Evolutionary conservation across 2,329 filamentous ascomycete genomes (phyloP), one percentile per base, ranked within the genome.

Genomic region (Aspergillus sp.): DNA sequence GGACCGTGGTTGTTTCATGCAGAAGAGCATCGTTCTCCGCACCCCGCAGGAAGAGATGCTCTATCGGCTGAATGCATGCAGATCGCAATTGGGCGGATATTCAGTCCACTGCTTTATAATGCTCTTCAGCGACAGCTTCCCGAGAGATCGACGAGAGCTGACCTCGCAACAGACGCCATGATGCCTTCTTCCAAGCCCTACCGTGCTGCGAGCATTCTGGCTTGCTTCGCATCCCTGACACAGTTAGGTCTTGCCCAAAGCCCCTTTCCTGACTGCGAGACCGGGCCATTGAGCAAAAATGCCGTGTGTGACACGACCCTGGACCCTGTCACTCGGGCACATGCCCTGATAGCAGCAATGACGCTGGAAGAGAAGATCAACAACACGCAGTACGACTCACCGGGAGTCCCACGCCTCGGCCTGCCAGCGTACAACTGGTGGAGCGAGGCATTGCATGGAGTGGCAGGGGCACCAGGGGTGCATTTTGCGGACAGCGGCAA

Each of bases 361-460:
- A 78, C 69, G 1, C 65, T 77, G 21, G 72, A 72, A 45, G 80
- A 83, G 65, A 82, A 82, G 64, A 77, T 84, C 42, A 79, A 81
- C 51, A 73, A 76, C 51, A 78, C 75, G 3, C 72, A 71, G 36
- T 74, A 68, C 45, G 72, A 67, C 16, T 68, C 70, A 4, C 76
- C 76, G 0, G 83, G 82, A 0, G 76, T 79, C 3, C 70, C 78
- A 1, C 71, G 81, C 29, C 72, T 86, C 0, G 82, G 82, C 5
- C 67, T 86, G 0, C 78, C 79, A 2, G 65, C 78, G 1, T 87
- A 87, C 58, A 71, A 80, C 61, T 85, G 81, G 80, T 85, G 82
- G 81, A 79, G 76, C 43, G 82, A 85, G 66, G 84, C 79, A 5
- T 75, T 86, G 0, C 84, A 87, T 59, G 85, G 85, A 3, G 76